Evolutionary conservation across 2,329 filamentous ascomycete species (phyloP), one percentile per base, ranked within the genome.

Genomic region (Microdochium nivale): DNA sequence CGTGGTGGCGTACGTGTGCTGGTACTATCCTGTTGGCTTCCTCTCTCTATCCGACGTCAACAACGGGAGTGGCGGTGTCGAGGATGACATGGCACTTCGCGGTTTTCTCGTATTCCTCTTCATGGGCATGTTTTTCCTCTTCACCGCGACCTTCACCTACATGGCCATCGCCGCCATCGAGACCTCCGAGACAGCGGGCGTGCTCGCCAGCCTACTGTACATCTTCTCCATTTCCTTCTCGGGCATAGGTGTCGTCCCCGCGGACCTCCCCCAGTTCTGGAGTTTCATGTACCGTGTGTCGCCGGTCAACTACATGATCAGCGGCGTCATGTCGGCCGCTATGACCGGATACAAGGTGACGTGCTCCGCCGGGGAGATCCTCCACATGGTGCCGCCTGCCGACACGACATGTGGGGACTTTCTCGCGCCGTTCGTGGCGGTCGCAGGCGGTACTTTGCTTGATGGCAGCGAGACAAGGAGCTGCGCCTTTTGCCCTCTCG

Each of bases 241-340:
- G 59, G 76, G 84, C 62, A 84, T 88, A 3, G 33, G 33, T 37
- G 33, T 37, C 33, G 33, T 37, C 5, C 84, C 86, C 0, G 67
- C 70, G 2, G 66, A 70, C 2, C 77, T 92, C 32, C 87, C 88
- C 0, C 71, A 79, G 5, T 90, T 91, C 76, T 92, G 88, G 87
- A 83, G 86, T 59, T 90, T 90, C 74, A 88, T 90, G 84, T 92
- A 92, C 68, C 81, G 86, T 47, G 70, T 90, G 48, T 90, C 85
- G 0, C 90, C 90, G 0, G 87, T 96, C 59, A 91, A 87, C 0
- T 96, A 95, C 65, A 72, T 94, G 16, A 81, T 92, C 25, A 78
- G 79, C 10, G 87, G 84, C 23, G 83, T 95, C 71, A 67, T 92
- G 0, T 78, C 84, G 0, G 80, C 79, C 0, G 88, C 81, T 2